These are phyloP conservation scores for Coprinellus aureogranulatus DNA, from an alignment of 768 basidiomycete genomes.

Conservation along the genomic window DNA sequence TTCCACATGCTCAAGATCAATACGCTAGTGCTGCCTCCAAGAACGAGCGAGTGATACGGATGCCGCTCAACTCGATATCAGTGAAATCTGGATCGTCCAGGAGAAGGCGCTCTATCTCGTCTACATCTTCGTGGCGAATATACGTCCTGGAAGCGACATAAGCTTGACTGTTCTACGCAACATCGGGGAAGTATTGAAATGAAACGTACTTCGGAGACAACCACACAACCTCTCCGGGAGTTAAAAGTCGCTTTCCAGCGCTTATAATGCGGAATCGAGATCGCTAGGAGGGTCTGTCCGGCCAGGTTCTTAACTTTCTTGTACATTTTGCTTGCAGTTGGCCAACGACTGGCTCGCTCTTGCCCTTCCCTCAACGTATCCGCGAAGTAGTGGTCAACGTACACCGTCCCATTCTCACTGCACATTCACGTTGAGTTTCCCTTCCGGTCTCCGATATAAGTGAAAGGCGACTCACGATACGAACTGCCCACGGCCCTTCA, in stretches of 20 bases:
- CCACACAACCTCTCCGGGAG: constrained; percentile 5
- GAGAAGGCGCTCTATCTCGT: constrained; percentile 12
- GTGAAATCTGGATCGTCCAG: constrained; percentile 11
- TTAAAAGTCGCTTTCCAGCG: constrained; percentile 15
- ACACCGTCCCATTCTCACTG: constrained; percentile 13
- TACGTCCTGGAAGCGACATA: constrained; percentile 8
- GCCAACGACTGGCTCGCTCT: not conserved
- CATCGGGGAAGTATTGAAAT: no score
- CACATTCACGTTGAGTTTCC: no score
- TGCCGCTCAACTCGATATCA: constrained; percentile 14
- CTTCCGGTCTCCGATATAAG: no score
- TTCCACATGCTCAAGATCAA: no score
- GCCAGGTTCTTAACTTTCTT: constrained; percentile 12
- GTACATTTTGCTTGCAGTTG: not conserved
- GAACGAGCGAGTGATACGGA: constrained; percentile 13
- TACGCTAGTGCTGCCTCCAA: constrained; percentile 12
- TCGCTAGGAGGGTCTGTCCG: constrained; percentile 14
- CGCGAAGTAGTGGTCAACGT: constrained; percentile 9
- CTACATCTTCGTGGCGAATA: constrained; percentile 14
- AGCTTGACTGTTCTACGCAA: no score
- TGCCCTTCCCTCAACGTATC: not conserved
- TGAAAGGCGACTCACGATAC: constrained; percentile 13
- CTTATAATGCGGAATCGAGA: constrained; percentile 17
- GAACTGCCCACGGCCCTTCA: constrained; percentile 13
- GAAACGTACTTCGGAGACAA: constrained; percentile 12